Evolutionary conservation across 2,329 filamentous ascomycete genomes (phyloP), one percentile per base, ranked within the genome.

Genomic region (Arthroderma sp.): DNA sequence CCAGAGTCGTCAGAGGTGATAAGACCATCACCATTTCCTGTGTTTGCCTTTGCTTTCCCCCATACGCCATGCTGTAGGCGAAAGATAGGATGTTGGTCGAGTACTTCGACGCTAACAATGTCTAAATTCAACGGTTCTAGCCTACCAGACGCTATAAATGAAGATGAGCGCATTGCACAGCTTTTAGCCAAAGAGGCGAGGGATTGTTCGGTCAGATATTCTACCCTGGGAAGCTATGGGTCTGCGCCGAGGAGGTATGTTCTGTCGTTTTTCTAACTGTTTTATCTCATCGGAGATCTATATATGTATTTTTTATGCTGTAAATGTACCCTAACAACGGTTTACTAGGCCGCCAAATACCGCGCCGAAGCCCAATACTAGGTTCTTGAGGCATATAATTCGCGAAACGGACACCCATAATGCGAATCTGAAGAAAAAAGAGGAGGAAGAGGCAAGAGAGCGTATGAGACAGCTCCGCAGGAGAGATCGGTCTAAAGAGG

Each of bases 381-480:
- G 83, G 31, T 96, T 96, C 59, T 68, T 98, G 36, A 80, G 80
- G 47, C 83, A 91, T 56, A 84, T 96, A 46, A 85, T 98, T 49
- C 83, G 81, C 50, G 83, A 91, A 53, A 93, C 86, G 6, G 83
- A 93, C 55, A 82, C 66, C 44, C 89, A 98, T 65, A 98, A 98
- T 72, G 79, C 83, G 27, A 83, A 85, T 1, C 70, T 96, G 29
- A 76, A 86, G 11, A 85, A 83, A 1, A 93, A 81, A 57, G 89
- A 96, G 61, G 80, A 81, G 28, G 78, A 83, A 40, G 88, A 96
- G 52, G 80, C 86, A 0, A 73, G 74, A 49, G 78, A 78, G 3
- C 78, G 85, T 15, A 72, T 94, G 45, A 74, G 75, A 52, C 69
- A 72, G 45, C 64, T 88, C 37, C 57, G 57, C 2, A 73, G 76